These are phyloP conservation scores for Penicillium steckii DNA, from an alignment of 495 filamentous ascomycete genomes.

Conservation along the genomic window DNA sequence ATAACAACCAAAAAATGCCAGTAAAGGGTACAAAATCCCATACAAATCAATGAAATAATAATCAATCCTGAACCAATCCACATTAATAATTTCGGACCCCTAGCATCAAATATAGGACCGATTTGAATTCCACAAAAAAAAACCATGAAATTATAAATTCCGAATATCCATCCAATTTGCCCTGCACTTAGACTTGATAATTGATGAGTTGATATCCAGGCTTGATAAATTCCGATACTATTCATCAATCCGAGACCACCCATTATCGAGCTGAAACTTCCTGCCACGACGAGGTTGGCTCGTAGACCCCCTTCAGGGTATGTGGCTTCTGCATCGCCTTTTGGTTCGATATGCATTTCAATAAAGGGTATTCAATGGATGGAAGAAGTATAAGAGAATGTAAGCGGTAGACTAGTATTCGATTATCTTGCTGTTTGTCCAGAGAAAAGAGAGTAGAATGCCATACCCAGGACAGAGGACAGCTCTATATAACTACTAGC, in stretches of 20 bases:
- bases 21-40: constrained; percentile 51
- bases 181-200: constrained; percentile 49
- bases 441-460: background rate
- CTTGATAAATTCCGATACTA: constrained; percentile 66
- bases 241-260: constrained; percentile 70
- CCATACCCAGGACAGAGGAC: background rate
- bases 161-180: constrained; percentile 73
- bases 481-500: background rate
- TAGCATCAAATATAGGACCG: constrained; percentile 51
- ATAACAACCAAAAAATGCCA: constrained; percentile 81
- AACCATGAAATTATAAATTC: constrained; percentile 62
- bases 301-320: constrained; percentile 64
- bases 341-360: constrained; percentile 21
- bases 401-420: background rate
- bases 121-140: constrained; percentile 58
- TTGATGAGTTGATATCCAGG: constrained; percentile 62
- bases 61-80: constrained; percentile 37
- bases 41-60: constrained; percentile 37
- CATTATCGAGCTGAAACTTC: constrained; percentile 64
- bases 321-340: constrained; percentile 1
- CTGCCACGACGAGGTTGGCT: constrained; percentile 68
- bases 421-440: background rate
- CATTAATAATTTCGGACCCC: constrained; percentile 48
- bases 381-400: background rate
- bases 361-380: too few species aligned